Percentiles rank a stretch among this genome's conserved stretches.
Evolutionary conservation across 768 basidiomycete genomes (phyloP).

Genomic region (Lanmaoa rubissima): DNA sequence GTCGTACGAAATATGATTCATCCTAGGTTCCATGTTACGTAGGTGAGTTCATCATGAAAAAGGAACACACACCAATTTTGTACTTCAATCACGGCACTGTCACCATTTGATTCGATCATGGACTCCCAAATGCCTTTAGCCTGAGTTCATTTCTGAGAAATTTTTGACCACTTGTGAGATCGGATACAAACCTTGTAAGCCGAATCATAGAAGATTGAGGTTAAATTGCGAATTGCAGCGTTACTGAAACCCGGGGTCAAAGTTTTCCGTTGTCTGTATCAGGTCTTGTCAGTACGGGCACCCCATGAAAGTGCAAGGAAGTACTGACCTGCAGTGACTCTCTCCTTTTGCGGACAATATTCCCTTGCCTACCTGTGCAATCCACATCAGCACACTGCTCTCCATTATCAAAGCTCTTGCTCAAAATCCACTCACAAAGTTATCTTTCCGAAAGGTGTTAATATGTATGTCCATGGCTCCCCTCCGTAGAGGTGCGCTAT

Average conservation of each 20-base stretch:
- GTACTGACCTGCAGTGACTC: conserved; percentile 38
- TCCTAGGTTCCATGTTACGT: conserved; percentile 24
- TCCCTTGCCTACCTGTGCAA: conserved; percentile 33
- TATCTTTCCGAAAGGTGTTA: conserved; percentile 20
- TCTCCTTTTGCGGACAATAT: conserved; percentile 44
- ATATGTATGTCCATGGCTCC: conserved; percentile 42
- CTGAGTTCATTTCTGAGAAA: conserved; percentile 8
- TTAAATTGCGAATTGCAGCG: conserved; percentile 37
- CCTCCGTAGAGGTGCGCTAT: conserved; percentile 47
- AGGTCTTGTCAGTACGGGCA: neutral
- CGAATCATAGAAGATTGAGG: conserved; percentile 40
- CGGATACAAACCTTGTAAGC: conserved; percentile 40
- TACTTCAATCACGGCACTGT: conserved; percentile 42
- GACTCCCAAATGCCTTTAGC: conserved; percentile 34
- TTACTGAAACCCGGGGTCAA: conserved; percentile 43
- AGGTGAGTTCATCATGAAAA: neutral
- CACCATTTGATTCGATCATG: conserved; percentile 23
- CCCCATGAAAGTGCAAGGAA: conserved; percentile 19
- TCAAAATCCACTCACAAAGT: conserved; percentile 19
- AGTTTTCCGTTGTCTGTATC: conserved; percentile 35
- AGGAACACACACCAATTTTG: conserved; percentile 41
- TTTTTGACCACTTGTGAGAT: neutral
- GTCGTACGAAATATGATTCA: conserved; percentile 45
- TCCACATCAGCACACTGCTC: neutral
- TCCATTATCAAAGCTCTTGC: neutral